Conservation (phyloP, 495 filamentous ascomycete species). For the Aspergillus egyptiacus region DNA sequence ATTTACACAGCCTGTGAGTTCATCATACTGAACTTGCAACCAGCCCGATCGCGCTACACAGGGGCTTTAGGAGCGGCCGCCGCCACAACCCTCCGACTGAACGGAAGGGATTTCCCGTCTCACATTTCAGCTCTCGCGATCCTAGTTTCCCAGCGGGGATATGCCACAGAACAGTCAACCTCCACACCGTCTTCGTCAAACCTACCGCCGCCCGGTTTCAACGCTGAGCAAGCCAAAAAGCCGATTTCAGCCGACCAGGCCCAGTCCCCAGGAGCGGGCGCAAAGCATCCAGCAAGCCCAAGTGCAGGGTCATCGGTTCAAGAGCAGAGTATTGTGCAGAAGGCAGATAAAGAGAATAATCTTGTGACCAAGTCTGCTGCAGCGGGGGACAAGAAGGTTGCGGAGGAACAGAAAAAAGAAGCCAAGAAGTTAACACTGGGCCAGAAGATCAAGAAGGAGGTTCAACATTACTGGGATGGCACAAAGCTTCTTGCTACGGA, state of each 20-base stretch:
- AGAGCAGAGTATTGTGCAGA: slow-evolving; percentile 40
- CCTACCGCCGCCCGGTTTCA: slow-evolving; percentile 88
- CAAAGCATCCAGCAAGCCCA: slow-evolving; percentile 17
- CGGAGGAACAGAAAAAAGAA: slow-evolving; percentile 63
- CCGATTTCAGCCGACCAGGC: slow-evolving; percentile 54
- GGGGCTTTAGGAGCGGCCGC: slow-evolving; percentile 34
- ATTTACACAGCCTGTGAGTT: background rate
- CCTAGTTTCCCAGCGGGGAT: slow-evolving; percentile 56
- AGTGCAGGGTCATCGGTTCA: slow-evolving; percentile 33
- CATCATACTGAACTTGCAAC: slow-evolving; percentile 5
- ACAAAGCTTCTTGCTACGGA: slow-evolving; percentile 95
- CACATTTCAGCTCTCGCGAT: slow-evolving; percentile 60
- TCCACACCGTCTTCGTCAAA: slow-evolving; percentile 45
- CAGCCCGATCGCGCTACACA: slow-evolving; percentile 33
- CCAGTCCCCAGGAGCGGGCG: slow-evolving; percentile 23
- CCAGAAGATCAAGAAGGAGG: slow-evolving; percentile 90
- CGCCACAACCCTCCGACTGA: slow-evolving; percentile 49
- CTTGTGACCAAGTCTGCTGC: slow-evolving; percentile 38
- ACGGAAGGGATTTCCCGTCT: slow-evolving; percentile 51
- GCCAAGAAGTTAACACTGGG: slow-evolving; percentile 78
- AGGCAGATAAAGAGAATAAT: slow-evolving; percentile 39
- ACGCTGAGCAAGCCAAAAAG: slow-evolving; percentile 83
- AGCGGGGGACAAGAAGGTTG: slow-evolving; percentile 46
- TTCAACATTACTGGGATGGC: slow-evolving; percentile 95
- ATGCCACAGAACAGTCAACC: slow-evolving; percentile 68